Conservation (phyloP, 768 basidiomycete species). For the Mycena pura region DNA sequence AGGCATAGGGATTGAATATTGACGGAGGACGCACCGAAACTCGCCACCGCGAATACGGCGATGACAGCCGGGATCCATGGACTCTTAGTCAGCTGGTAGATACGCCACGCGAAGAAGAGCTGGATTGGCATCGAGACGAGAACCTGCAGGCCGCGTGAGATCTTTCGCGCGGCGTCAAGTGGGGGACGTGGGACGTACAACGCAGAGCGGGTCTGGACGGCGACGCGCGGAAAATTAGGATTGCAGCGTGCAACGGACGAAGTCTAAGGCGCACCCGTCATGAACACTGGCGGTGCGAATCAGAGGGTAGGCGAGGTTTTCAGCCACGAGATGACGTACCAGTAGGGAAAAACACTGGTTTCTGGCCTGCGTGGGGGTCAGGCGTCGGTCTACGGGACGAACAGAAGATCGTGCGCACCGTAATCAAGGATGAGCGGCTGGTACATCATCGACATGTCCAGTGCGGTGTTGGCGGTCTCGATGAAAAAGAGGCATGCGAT, state of each 20-base stretch:
- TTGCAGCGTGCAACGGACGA: too few relatives aligned
- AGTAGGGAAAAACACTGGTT: slow-evolving; percentile 21
- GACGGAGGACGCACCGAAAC: too few relatives aligned
- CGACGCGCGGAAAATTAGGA: neutral
- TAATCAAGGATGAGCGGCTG: slow-evolving; percentile 46
- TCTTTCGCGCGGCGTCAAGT: neutral
- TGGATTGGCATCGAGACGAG: slow-evolving; percentile 27
- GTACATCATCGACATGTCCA: slow-evolving; percentile 45
- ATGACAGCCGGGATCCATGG: slow-evolving; percentile 14
- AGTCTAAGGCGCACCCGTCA: neutral
- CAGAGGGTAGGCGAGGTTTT: neutral
- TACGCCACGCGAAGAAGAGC: slow-evolving; percentile 25
- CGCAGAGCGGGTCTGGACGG: slow-evolving; percentile 40
- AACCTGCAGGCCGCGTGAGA: slow-evolving; percentile 3
- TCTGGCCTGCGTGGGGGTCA: neutral
- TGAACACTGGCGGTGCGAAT: neutral
- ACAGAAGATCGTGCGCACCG: slow-evolving; percentile 30
- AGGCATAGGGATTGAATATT: too few relatives aligned
- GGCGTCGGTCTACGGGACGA: neutral
- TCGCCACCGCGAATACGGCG: neutral
- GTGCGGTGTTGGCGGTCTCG: slow-evolving; percentile 44
- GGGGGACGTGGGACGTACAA: slow-evolving; percentile 30
- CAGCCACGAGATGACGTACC: slow-evolving; percentile 25
- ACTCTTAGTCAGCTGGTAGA: slow-evolving; percentile 16
- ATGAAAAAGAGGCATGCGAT: too few relatives aligned